Evolutionary conservation across 805 yeast species (phyloP).

Genomic region (Saturnispora diversa): DNA sequence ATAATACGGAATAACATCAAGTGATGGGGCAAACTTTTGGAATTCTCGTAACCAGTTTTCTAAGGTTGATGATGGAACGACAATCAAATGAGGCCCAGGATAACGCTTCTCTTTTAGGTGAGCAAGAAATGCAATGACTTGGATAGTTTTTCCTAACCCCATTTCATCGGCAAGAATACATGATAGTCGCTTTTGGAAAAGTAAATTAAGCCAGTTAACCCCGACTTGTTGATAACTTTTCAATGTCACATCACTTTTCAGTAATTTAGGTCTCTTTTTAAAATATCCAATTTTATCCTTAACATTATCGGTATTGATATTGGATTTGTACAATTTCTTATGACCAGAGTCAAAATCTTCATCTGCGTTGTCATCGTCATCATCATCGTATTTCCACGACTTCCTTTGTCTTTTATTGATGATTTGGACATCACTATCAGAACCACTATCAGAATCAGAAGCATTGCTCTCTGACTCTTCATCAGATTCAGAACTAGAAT

Average conservation of each 20-base stretch:
- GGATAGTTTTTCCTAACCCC: constrained; percentile 97
- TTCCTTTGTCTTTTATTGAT: neutral
- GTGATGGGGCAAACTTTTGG: constrained; percentile 72
- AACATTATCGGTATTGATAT: constrained; percentile 19
- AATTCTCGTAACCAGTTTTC: constrained; percentile 98
- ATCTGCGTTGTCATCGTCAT: constrained; percentile 25
- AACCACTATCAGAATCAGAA: neutral
- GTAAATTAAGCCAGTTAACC: constrained; percentile 78
- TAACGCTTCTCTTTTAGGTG: constrained; percentile 57
- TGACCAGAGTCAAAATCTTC: constrained; percentile 18
- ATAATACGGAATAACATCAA: constrained; percentile 86
- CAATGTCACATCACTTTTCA: constrained; percentile 56
- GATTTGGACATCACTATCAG: constrained; percentile 7
- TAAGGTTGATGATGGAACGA: constrained; percentile 92
- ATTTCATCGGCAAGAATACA: constrained; percentile 97
- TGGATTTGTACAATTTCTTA: constrained; percentile 22
- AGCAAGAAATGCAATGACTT: constrained; percentile 88
- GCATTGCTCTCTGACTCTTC: constrained; percentile 21
- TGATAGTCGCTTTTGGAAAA: constrained; percentile 71
- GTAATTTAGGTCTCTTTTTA: constrained; percentile 59
- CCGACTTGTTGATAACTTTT: constrained; percentile 97
- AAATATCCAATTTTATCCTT: constrained; percentile 36
- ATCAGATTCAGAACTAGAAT: constrained; percentile 16
- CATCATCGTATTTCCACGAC: neutral
- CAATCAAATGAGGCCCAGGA: constrained; percentile 81